Evolutionary conservation across 306 rosid species (phyloP), one percentile per base, ranked within the genome.

Genomic region (Ziziphus jujuba): DNA sequence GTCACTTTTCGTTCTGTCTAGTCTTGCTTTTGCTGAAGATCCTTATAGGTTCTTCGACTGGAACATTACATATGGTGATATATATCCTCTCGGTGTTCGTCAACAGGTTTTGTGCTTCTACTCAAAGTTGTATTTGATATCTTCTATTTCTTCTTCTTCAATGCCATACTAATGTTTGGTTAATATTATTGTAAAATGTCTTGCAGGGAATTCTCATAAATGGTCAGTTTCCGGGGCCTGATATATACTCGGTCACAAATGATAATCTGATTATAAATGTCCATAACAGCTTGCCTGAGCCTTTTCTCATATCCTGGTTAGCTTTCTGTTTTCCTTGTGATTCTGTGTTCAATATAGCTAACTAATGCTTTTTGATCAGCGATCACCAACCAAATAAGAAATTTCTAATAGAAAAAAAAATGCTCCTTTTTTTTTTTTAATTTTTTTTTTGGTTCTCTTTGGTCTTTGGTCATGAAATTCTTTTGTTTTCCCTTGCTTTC

Each of bases 161-260:
- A 3, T 31, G 7, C 3, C 16, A n/a, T 49, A 49, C 0, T 40
- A 15, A 49, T 49, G n/a, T 15, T 48, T 12, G 19, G 6, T 15
- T 15, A 14, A 49, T 49, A 7, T 49, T 5, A 49, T 9, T 51
- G 0, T 8, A n/a, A 34, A 4, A 15, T 40, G 33, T 45, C 7
- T 65, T 56, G 72, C 76, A 89, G 98, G 98, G 96, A 0, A 92
- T 92, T 80, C 87, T 89, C 1, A 87, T 92, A 10, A 89, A 92
- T 59, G 98, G 98, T 0, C 89, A 87, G 59, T 92, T 89, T 72
- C 98, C 96, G 4, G 98, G 98, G 9, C 98, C 98, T 0, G 87
- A 89, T 22, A 80, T 92, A 13, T 85, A 80, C 13, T 76, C 92
- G 1, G 95, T 89, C 25, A 92, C 98, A 59, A 92, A 92, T 52